Percentiles rank a stretch among this genome's conserved stretches.
Conservation (phyloP, 306 rosid genomes). For the Quercus wislizeni region DNA sequence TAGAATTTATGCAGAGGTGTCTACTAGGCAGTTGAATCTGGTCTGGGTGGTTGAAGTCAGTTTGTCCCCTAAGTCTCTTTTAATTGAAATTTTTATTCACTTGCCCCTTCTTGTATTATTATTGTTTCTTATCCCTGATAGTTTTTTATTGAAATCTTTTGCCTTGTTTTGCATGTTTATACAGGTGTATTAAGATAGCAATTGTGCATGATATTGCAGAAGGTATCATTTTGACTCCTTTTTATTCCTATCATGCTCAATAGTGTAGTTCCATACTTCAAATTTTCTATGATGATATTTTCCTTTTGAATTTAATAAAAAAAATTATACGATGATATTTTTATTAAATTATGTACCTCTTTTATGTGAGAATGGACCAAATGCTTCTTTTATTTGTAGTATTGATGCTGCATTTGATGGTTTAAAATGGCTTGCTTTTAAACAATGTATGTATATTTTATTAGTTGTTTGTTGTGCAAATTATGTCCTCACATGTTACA, state of each 20-base stretch:
- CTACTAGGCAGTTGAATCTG: background rate
- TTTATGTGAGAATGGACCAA: background rate
- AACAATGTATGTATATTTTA: background rate
- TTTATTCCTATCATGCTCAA: background rate
- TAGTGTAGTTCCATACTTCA: background rate
- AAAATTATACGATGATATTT: background rate
- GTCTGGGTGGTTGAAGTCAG: background rate
- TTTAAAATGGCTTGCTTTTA: background rate
- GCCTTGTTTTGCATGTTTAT: constrained; percentile 14
- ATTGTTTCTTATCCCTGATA: constrained; percentile 8
- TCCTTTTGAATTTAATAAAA: too few relatives aligned
- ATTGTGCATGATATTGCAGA: constrained; percentile 95
- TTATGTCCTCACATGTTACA: background rate
- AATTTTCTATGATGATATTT: constrained; percentile 8
- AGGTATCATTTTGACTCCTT: constrained; percentile 49
- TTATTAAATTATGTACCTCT: background rate
- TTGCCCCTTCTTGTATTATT: constrained; percentile 11
- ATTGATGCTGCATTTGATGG: too few relatives aligned
- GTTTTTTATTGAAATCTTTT: constrained; percentile 27
- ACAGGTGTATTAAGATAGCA: constrained; percentile 89
- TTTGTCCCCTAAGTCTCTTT: background rate
- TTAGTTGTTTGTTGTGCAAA: background rate
- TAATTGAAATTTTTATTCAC: constrained; percentile 1
- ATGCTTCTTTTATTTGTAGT: background rate
- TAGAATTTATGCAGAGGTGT: background rate